Base-by-base conservation (phyloP, 805 yeast species). In the Dipodascus geniculatus region DNA sequence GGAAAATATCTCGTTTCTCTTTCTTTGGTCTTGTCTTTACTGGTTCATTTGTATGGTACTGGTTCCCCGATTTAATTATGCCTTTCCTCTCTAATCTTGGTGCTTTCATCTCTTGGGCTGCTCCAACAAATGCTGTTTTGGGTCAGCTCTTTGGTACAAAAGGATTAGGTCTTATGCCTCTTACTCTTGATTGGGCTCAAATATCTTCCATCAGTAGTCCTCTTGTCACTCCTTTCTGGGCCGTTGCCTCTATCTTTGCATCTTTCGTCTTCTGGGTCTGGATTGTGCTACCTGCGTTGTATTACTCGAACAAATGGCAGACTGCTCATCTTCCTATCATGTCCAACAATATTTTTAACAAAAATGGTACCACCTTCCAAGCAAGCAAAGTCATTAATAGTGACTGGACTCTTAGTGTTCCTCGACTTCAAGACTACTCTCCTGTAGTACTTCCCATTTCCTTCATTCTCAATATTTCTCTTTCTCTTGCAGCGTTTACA, bases 151-250 rank as follows among this genome's bases (percentile, higher is more conserved):
- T 83, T 59, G 91, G 91, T 51, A 57, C 68, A 8, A 67, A 78
- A 14, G 90, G 90, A 11, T 68, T 83, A 55, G 88, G 87, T 22
- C 62, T 81, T 63, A 65, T 81, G 58, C 89, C 89, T 9, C 63
- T 82, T 48, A 78, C 85, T 17, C 81, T 83, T 60, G 87, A 83
- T 66, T 83, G 87, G 87, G 76, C 76, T 60, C 80, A 79, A 61
- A 70, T 82, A 42, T 75, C 81, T 4, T 71, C 69, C 33, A 68
- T 78, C 57, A 81, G 82, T 17, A 77, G 82, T 22, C 87, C 88
- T 11, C 72, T 83, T 62, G 72, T 81, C 53, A 82, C 86, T 8
- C 87, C 88, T 19, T 69, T 74, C 17, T 70, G 72, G 53, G 74
- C 77, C 2, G 63, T 71, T 44, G 63, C 67, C 22, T 73, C 72